Evolutionary conservation across 768 basidiomycete species (phyloP).

Genomic region (Suillus sp.): DNA sequence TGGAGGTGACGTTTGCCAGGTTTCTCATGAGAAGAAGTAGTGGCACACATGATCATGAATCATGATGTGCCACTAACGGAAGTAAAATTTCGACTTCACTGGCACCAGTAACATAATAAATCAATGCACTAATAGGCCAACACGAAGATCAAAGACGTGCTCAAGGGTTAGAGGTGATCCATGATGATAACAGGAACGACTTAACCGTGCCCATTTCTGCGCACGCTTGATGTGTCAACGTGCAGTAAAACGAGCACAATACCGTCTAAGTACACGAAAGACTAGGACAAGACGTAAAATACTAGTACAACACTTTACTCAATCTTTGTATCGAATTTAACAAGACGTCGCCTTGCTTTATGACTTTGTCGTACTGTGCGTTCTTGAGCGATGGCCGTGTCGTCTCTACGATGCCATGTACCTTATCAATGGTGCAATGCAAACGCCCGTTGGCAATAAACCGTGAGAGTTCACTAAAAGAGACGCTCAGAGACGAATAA

Average conservation of each 20-base stretch:
- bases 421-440: constrained; percentile 90
- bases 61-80: neutral
- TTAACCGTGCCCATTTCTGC: neutral
- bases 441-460: constrained; percentile 90
- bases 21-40: constrained; percentile 1
- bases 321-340: constrained; percentile 85
- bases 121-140: neutral
- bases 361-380: constrained; percentile 89
- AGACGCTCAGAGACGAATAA: constrained; percentile 3
- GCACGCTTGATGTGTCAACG: neutral
- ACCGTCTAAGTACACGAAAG: neutral
- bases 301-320: constrained; percentile 79
- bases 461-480: constrained; percentile 76
- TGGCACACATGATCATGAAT: neutral
- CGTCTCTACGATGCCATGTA: constrained; percentile 92
- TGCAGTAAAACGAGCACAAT: neutral
- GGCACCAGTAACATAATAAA: neutral
- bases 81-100: neutral
- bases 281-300: constrained; percentile 1
- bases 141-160: neutral
- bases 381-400: constrained; percentile 77
- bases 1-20: constrained; percentile 8
- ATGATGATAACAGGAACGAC: neutral
- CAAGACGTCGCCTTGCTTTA: constrained; percentile 89
- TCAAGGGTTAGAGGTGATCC: neutral